phyloP scores from a whole-genome alignment of 805 yeast genomes.

The Sungouiozyma ichnusensis region DNA sequence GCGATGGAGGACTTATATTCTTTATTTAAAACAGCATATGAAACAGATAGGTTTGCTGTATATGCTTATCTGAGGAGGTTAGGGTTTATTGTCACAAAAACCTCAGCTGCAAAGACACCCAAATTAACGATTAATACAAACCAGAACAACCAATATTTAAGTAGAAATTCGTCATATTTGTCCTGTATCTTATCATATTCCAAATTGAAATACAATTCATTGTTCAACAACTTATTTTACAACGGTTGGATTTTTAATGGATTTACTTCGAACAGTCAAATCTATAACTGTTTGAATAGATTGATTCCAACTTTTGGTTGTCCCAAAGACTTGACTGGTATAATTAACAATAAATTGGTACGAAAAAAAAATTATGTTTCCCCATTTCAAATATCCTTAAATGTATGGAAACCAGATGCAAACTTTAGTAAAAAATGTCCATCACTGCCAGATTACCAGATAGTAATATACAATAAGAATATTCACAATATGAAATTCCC shows the following conservation, averaged over 20 bases:
- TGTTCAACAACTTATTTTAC: slow-evolving; percentile 16
- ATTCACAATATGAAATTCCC: slow-evolving; percentile 35
- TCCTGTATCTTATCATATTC: neutral
- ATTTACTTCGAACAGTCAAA: slow-evolving; percentile 21
- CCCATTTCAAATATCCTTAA: slow-evolving; percentile 35
- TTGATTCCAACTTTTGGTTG: slow-evolving; percentile 17
- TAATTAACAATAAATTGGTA: slow-evolving; percentile 1
- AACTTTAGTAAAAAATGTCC: slow-evolving; percentile 62
- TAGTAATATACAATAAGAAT: slow-evolving; percentile 46
- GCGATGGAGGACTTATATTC: slow-evolving; percentile 58
- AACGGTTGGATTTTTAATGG: slow-evolving; percentile 13
- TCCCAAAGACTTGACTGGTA: slow-evolving; percentile 9
- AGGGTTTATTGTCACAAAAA: slow-evolving; percentile 54
- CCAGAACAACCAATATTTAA: neutral
- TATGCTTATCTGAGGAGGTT: slow-evolving; percentile 65
- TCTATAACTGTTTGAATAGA: slow-evolving; percentile 24
- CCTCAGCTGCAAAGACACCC: slow-evolving; percentile 1
- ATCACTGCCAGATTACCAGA: slow-evolving; percentile 63
- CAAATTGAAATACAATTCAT: slow-evolving; percentile 2
- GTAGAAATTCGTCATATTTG: neutral
- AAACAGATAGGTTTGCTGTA: slow-evolving; percentile 49
- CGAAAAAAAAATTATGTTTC: slow-evolving; percentile 1
- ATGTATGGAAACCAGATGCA: slow-evolving; percentile 79
- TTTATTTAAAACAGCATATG: slow-evolving; percentile 32
- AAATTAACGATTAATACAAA: neutral